phyloP scores from a whole-genome alignment of 768 basidiomycete genomes.

The Boletus rubroflammeus region DNA sequence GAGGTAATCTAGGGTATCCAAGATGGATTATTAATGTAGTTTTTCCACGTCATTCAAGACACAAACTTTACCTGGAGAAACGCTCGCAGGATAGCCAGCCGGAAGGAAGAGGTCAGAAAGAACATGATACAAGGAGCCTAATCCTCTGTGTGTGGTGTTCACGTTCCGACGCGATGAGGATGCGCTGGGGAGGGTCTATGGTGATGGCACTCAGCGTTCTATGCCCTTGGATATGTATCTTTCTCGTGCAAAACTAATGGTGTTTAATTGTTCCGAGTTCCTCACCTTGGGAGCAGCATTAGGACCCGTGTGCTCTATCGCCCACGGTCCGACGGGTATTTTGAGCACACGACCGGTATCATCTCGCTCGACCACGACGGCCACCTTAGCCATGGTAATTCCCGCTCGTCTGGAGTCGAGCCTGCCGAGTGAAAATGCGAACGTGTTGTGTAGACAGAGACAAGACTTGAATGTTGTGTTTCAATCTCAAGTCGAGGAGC shows the following conservation, averaged over 20 bases:
- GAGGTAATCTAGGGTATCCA: slow-evolving; percentile 45
- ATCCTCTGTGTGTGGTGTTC: neutral
- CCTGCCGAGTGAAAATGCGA: neutral
- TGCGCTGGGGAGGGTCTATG: slow-evolving; percentile 1
- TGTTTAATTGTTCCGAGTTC: neutral
- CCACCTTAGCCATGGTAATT: neutral
- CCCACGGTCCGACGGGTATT: slow-evolving; percentile 11
- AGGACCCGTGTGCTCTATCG: neutral
- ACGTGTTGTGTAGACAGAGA: neutral
- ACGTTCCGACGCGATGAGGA: neutral
- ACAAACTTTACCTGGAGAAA: slow-evolving; percentile 50
- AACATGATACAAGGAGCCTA: slow-evolving; percentile 11
- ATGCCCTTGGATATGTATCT: neutral
- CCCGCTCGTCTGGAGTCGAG: neutral
- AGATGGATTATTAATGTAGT: neutral
- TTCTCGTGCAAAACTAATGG: neutral
- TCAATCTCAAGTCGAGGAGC: no score
- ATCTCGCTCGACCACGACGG: slow-evolving; percentile 19
- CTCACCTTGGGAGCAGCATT: slow-evolving; percentile 17
- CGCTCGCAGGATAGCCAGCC: slow-evolving; percentile 56
- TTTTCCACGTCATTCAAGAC: neutral
- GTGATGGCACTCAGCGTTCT: slow-evolving; percentile 2
- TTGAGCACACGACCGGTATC: slow-evolving; percentile 19
- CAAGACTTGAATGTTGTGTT: neutral
- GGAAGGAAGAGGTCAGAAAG: slow-evolving; percentile 50